These are phyloP conservation scores for Globisporangium cederbergense DNA, from an alignment of 352 stramenopile species.

Conservation along the genomic window DNA sequence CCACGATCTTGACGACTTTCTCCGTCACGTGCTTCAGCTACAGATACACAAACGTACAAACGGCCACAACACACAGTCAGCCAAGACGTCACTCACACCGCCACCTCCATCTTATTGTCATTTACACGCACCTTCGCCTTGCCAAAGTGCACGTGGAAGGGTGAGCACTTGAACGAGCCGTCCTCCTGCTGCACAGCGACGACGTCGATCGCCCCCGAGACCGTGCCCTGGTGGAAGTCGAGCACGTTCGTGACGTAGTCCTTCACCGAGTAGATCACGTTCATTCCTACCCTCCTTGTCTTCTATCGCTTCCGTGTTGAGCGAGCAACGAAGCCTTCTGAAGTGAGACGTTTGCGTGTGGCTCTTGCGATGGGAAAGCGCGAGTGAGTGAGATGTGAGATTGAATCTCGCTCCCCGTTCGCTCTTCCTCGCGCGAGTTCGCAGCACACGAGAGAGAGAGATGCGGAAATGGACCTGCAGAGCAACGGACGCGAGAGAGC, in stretches of 20 bases:
- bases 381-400: conserved; percentile 4
- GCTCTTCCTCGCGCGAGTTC: neutral
- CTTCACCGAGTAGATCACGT: conserved; percentile 85
- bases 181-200: conserved; percentile 76
- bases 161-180: conserved; percentile 55
- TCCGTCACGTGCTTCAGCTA: conserved; percentile 33
- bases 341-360: neutral
- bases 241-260: conserved; percentile 86
- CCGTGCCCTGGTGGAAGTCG: conserved; percentile 50
- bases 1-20: conserved; percentile 48
- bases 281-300: conserved; percentile 35
- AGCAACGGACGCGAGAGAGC: neutral
- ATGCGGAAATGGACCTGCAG: neutral
- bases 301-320: neutral
- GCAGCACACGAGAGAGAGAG: neutral
- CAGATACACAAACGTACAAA: neutral
- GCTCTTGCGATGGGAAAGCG: neutral
- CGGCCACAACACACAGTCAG: neutral
- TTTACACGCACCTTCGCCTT: conserved; percentile 28
- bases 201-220: conserved; percentile 80
- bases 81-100: neutral
- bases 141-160: conserved; percentile 85
- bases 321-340: neutral
- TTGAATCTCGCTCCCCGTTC: neutral
- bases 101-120: neutral